phyloP scores from a whole-genome alignment of 768 basidiomycete species.

The Sutorius australiensis region DNA sequence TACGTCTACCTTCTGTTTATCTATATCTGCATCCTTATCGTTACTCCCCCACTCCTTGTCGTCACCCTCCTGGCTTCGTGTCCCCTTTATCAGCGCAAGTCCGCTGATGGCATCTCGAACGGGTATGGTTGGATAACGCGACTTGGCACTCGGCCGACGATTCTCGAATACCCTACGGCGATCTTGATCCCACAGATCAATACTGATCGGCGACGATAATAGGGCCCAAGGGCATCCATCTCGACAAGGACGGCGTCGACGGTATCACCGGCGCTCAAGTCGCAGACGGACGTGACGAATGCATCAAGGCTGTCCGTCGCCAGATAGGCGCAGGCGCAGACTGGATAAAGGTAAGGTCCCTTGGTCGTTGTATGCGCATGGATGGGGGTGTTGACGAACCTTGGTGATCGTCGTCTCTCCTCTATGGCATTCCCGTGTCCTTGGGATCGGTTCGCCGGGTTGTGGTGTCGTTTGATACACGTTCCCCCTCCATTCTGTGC shows the following conservation, averaged over 20 bases:
- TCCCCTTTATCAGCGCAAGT: slow-evolving; percentile 12
- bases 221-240: slow-evolving; percentile 55
- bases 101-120: slow-evolving; percentile 6
- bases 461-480: slow-evolving; percentile 13
- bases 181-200: not conserved
- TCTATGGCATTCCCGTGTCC: not conserved
- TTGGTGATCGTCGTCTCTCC: not conserved
- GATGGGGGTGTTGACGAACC: not conserved
- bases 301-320: slow-evolving; percentile 51
- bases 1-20: not conserved
- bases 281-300: slow-evolving; percentile 55
- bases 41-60: not conserved
- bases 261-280: slow-evolving; percentile 55
- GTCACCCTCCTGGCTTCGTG: too few relatives aligned
- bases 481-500: not conserved
- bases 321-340: slow-evolving; percentile 66
- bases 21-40: not conserved
- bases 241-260: slow-evolving; percentile 50
- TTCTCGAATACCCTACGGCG: too few relatives aligned
- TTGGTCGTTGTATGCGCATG: slow-evolving; percentile 9
- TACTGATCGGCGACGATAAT: not conserved
- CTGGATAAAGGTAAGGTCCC: slow-evolving; percentile 53
- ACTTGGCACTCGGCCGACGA: too few relatives aligned
- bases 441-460: not conserved
- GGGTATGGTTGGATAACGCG: not conserved